A percentile compares a stretch with the other conserved stretches of the same genome.
Conservation (phyloP, 2,329 filamentous ascomycete species). For the Diaporthe destruens region DNA sequence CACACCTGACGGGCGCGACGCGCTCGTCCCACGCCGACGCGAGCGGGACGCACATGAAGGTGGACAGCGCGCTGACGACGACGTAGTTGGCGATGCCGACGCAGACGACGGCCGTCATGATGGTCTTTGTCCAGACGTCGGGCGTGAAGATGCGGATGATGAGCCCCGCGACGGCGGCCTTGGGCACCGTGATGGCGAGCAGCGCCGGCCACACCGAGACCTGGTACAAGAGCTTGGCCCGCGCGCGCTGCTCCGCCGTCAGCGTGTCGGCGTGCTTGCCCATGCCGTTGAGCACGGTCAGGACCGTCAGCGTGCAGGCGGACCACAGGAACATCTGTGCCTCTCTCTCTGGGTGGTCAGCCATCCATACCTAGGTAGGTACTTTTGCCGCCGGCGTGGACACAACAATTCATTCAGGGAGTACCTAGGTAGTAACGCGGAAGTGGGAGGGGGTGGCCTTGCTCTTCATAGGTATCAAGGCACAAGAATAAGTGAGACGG, state of each 20-base stretch:
- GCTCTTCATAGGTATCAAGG: too few relatives aligned
- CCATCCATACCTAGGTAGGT: too few relatives aligned
- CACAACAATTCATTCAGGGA: too few relatives aligned
- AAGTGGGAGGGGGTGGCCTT: too few relatives aligned
- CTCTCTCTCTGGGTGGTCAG: not conserved
- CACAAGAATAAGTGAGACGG: not conserved
- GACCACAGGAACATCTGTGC: not conserved
- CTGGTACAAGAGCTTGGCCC: constrained; percentile 6
- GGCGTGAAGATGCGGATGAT: constrained; percentile 14
- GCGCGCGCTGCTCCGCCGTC: not conserved
- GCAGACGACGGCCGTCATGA: not conserved
- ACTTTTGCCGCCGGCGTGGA: too few relatives aligned
- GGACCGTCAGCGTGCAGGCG: not conserved
- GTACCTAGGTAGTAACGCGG: too few relatives aligned
- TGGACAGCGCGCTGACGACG: not conserved
- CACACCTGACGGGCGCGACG: not conserved
- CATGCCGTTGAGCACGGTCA: not conserved
- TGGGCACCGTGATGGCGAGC: constrained; percentile 16
- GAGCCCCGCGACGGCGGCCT: constrained; percentile 16
- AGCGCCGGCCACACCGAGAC: not conserved
- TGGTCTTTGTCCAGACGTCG: not conserved
- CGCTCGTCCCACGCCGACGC: not conserved
- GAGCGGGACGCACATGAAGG: not conserved
- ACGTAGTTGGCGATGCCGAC: not conserved
- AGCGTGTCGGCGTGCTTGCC: not conserved